Percentiles rank a stretch among this genome's conserved stretches.
These are phyloP conservation scores for Alternaria incomplexa DNA, from an alignment of 2,329 filamentous ascomycete genomes.

Conservation along the genomic window DNA sequence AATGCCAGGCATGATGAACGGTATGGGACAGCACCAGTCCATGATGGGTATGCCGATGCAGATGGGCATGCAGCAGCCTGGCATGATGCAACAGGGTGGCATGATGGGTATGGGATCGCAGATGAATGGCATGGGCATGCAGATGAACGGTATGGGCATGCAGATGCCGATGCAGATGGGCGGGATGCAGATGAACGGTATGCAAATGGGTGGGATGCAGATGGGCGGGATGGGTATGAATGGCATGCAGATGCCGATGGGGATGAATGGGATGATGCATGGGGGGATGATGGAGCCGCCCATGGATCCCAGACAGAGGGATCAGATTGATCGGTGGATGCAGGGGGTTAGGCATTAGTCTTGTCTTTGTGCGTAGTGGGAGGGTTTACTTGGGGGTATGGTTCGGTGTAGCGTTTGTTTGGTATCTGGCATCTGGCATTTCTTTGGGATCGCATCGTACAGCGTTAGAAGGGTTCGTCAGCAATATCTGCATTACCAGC, in stretches of 20 bases:
- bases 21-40: conserved; percentile 10
- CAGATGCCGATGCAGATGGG: not conserved
- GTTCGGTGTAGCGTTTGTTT: not conserved
- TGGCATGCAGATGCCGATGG: conserved; percentile 19
- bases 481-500: not conserved
- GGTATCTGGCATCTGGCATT: not conserved
- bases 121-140: conserved; percentile 5
- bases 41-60: conserved; percentile 7
- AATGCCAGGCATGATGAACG: conserved; percentile 23
- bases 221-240: not conserved
- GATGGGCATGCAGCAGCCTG: conserved; percentile 7
- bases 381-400: not conserved
- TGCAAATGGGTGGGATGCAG: conserved; percentile 13
- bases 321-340: conserved; percentile 67
- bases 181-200: conserved; percentile 7
- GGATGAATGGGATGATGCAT: conserved; percentile 27
- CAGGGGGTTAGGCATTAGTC: conserved; percentile 47
- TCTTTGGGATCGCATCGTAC: not conserved
- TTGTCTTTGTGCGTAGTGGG: not conserved
- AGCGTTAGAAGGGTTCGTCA: not conserved
- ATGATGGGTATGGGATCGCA: conserved; percentile 7
- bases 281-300: conserved; percentile 31
- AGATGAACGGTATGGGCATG: conserved; percentile 16
- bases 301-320: conserved; percentile 59
- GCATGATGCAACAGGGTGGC: conserved; percentile 5